These are phyloP conservation scores for Amanita pallidorosea DNA, from an alignment of 768 basidiomycete species.

Conservation along the genomic window DNA sequence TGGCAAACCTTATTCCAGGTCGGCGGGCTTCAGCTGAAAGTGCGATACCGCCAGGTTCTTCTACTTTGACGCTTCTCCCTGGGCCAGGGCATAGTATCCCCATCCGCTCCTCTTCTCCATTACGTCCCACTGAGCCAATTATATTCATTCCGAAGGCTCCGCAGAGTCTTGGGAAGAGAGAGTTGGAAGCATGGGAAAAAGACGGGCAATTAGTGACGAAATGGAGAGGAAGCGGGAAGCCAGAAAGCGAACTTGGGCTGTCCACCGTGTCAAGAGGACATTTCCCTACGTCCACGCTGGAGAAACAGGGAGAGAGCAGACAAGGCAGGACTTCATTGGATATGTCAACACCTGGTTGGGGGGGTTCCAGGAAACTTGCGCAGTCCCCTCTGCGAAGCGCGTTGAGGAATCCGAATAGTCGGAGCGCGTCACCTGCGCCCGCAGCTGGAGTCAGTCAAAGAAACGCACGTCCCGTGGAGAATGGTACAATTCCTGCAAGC, in stretches of 20 bases:
- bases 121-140: background rate
- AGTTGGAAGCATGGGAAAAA: conserved; percentile 15
- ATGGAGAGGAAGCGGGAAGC: background rate
- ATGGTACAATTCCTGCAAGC: background rate
- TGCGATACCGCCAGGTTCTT: background rate
- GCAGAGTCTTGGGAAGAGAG: conserved; percentile 23
- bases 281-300: conserved; percentile 4
- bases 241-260: background rate
- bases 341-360: background rate
- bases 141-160: conserved; percentile 25
- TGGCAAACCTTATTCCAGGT: background rate
- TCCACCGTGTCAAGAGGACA: conserved; percentile 6
- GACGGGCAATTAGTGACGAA: conserved; percentile 4
- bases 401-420: conserved; percentile 35
- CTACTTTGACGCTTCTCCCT: background rate
- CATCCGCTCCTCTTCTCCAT: background rate
- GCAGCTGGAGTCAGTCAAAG: background rate
- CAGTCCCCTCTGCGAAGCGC: conserved; percentile 54
- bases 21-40: background rate
- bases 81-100: background rate
- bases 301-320: background rate
- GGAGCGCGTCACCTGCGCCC: conserved; percentile 36
- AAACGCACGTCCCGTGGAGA: background rate
- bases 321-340: background rate
- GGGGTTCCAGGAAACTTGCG: conserved; percentile 14